phyloP scores from a whole-genome alignment of 768 basidiomycete genomes.

The Hydnum rufescens region DNA sequence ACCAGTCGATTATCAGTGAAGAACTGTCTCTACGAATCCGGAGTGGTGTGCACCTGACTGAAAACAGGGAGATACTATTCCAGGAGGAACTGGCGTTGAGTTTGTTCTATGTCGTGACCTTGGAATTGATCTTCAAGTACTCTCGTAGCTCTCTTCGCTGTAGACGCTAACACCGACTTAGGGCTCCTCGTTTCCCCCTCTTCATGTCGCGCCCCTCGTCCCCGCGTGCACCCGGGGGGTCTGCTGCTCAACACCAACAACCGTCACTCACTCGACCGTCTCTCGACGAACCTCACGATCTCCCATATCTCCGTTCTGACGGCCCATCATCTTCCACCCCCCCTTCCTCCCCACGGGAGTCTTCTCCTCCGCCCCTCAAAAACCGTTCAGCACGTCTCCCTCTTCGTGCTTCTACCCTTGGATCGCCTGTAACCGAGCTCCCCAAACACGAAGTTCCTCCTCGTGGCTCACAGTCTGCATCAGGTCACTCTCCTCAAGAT shows the following conservation, averaged over 20 bases:
- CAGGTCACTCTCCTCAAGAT: slow-evolving; percentile 1
- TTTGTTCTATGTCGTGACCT: no score
- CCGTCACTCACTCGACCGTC: neutral
- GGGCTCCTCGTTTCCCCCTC: neutral
- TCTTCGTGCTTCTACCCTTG: neutral
- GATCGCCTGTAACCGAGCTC: neutral
- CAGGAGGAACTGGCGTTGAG: no score
- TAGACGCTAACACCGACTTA: no score
- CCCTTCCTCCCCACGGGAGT: neutral
- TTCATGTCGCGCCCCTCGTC: slow-evolving; percentile 3
- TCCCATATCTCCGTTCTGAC: neutral
- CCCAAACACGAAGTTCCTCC: neutral
- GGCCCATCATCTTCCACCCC: neutral
- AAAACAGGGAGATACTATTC: no score
- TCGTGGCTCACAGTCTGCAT: slow-evolving; percentile 1
- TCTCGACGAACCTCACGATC: slow-evolving; percentile 3
- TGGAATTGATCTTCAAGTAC: no score
- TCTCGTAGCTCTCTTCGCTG: no score
- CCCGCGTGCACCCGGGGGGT: neutral
- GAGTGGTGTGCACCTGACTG: no score
- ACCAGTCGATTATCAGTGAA: no score
- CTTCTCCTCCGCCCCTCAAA: neutral
- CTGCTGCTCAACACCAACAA: no score
- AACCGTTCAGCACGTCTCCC: neutral
- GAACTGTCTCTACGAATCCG: no score